A percentile compares a stretch with the other conserved stretches of the same genome.
phyloP scores from a whole-genome alignment of 805 yeast species.

The Ogataea philodendri region DNA sequence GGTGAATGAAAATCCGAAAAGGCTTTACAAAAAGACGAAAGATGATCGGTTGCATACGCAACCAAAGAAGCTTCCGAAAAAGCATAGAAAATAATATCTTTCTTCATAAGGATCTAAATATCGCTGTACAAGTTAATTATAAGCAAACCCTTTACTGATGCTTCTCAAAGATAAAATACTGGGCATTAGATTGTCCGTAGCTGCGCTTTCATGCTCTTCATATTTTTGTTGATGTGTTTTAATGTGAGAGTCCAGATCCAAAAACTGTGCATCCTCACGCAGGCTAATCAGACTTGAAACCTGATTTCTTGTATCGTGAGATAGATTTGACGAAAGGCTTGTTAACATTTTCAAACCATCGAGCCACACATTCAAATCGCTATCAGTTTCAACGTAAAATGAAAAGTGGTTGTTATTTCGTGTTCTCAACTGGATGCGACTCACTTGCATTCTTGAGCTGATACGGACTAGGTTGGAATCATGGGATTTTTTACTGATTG shows the following conservation, averaged over 20 bases:
- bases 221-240: no score
- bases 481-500: conserved; percentile 39
- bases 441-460: conserved; percentile 44
- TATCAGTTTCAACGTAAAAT: conserved; percentile 71
- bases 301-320: conserved; percentile 45
- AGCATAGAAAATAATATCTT: conserved; percentile 7
- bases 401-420: conserved; percentile 37
- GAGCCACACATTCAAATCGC: conserved; percentile 68
- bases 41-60: conserved; percentile 49
- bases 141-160: background rate
- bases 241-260: conserved; percentile 33
- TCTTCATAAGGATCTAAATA: background rate
- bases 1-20: conserved; percentile 52
- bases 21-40: conserved; percentile 79
- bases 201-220: no score
- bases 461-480: conserved; percentile 51
- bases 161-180: background rate
- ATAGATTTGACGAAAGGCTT: conserved; percentile 36
- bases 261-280: conserved; percentile 48
- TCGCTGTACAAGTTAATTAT: background rate
- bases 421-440: conserved; percentile 23
- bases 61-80: conserved; percentile 27
- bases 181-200: no score
- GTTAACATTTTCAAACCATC: conserved; percentile 67
- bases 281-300: conserved; percentile 43